Base-by-base conservation (phyloP, 108 stramenopile species). In the Asterionellopsis glacialis region DNA sequence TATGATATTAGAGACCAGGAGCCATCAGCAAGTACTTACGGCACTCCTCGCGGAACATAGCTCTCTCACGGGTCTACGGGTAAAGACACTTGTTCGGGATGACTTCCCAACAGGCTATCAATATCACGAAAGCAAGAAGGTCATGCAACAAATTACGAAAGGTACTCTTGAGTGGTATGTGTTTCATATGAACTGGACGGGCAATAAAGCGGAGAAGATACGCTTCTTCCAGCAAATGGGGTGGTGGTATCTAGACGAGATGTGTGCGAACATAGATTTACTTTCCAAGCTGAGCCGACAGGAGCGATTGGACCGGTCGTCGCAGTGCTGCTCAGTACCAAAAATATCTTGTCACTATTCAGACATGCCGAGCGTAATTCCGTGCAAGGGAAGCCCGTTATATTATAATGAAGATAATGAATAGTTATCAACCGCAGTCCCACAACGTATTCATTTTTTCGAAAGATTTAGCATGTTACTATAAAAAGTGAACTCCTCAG, bases 161-260 rank as follows among this genome's bases (percentile, higher is more conserved):
- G 62, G 62, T 16, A 33, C 49, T 7, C 14, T 57, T 22, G 38
- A 65, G 16, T 59, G 62, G 5, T 59, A 63, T 51, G 42, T 75
- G 0, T 48, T 48, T 9, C 87, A 88, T 58, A 88, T 88, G 87
- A 55, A 72, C 56, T 94, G 91, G 91, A 95, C 94, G 4, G 16
- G 14, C 55, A 69, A 53, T 26, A 48, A 48, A 11, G 9, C 75
- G 22, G 73, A 95, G 55, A 95, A 95, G 68, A 25, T 92, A 9
- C 42, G 57, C 3, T 89, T 76, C 56, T 71, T 87, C 16, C 62
- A 71, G 38, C 85, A 91, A 66, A 82, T 87, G 76, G 83, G 87
- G 4, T 77, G 78, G 63, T 89, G 84, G 84, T 81, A 80, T 55
- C 49, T 83, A 23, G 39, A 77, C 16, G 87, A 85, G 11, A 26